Evolutionary conservation across 2,329 filamentous ascomycete species (phyloP), one percentile per base, ranked within the genome.

Genomic region (Helicocarpus griseus): DNA sequence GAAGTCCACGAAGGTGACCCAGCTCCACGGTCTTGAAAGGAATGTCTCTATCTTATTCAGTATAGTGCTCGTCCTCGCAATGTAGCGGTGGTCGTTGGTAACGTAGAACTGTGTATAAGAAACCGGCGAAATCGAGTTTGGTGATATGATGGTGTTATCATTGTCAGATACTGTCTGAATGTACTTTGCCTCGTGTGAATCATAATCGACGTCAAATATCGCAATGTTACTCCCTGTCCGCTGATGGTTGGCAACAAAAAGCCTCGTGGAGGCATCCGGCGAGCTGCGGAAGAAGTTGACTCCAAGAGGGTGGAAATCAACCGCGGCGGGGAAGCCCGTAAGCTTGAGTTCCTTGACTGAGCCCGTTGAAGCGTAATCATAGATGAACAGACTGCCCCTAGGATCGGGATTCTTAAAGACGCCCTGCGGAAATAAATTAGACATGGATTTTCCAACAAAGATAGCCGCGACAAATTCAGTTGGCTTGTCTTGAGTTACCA

Each of bases 31-130:
- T 29, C 53, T 46, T 9, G 35, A 47, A n/a, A 55, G 44, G 7
- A 46, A 41, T 17, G 49, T 53, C 35, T 57, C 51, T 14, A 48
- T 53, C 13, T 50, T 55, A 22, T 43, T 51, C 29, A 55, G 33
- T n/a, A 58, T 39, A 8, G 54, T 49, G n/a, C 52, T 49, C 14
- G 45, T 56, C n/a, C 53, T 49, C 17, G 40, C 50, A 17, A 54
- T 49, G 4, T 52, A 48, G 31, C 40, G 56, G 35, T 55, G 53
- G 22, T 58, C 56, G 46, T 57, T 58, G 7, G 56, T 57, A 22
- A 57, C 49, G 35, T 58, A 58, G 24, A 58, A 58, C 2, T 55
- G 56, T 4, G 50, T 53, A 36, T 58, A 57, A 5, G 56, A 58
- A 24, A 55, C 44, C 1, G 56, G 51, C 6, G 53, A 35, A 17